phyloP scores from a whole-genome alignment of 208 protist species.

The Wallacemonas sp. region DNA sequence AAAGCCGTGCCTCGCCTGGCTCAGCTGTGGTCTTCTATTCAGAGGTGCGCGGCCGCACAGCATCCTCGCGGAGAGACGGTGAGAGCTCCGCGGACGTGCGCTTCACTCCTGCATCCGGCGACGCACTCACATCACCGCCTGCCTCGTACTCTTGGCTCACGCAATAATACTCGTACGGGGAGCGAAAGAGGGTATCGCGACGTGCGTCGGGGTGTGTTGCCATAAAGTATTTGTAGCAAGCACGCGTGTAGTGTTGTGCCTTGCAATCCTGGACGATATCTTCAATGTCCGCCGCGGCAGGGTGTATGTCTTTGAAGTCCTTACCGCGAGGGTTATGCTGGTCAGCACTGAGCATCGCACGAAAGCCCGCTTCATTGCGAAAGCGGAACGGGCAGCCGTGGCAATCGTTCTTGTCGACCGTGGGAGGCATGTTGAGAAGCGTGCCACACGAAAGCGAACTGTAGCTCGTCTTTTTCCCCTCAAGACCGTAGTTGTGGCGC shows the following conservation, averaged over 20 bases:
- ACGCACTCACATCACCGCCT: conserved; percentile 3
- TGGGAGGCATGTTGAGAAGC: conserved; percentile 79
- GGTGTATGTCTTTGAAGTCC: conserved; percentile 43
- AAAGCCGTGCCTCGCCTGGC: no score
- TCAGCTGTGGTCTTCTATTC: neutral
- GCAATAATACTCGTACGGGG: conserved; percentile 86
- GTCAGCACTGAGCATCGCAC: conserved; percentile 49
- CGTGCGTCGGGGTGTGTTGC: conserved; percentile 74
- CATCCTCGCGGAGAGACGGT: conserved; percentile 28
- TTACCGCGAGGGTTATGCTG: conserved; percentile 58
- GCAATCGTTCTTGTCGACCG: conserved; percentile 79
- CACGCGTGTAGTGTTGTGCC: conserved; percentile 86
- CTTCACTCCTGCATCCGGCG: conserved; percentile 15
- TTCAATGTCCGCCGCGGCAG: conserved; percentile 69
- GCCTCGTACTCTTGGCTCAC: conserved; percentile 56
- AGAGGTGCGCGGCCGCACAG: conserved; percentile 9
- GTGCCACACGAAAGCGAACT: conserved; percentile 79
- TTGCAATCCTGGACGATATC: conserved; percentile 88
- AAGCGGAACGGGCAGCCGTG: conserved; percentile 92
- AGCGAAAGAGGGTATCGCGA: conserved; percentile 87
- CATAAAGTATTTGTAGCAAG: conserved; percentile 92
- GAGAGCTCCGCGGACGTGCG: conserved; percentile 30
- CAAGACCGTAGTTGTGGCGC: conserved; percentile 91
- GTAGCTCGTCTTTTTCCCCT: conserved; percentile 92
- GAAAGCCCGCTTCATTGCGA: conserved; percentile 69